Evolutionary conservation across 352 stramenopile species (phyloP), one percentile per base, ranked within the genome.

Genomic region (Blastocystis sp.): DNA sequence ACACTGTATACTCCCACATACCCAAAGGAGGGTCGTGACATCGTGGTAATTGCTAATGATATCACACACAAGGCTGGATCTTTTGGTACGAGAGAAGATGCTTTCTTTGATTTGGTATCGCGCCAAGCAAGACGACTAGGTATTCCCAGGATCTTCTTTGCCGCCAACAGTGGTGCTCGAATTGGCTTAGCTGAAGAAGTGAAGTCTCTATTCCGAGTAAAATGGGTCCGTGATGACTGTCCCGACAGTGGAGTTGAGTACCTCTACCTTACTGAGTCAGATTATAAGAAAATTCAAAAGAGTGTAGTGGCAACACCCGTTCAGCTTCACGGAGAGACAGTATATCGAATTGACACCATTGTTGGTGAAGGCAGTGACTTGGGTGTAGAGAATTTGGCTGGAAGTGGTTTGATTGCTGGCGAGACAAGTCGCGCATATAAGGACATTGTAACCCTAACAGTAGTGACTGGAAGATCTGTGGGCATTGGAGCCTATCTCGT

Each of bases 401-500:
- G 97, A 79, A 98, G 94, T 90, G 98, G 97, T 66, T 94, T 97
- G 48, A 99, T 99, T 92, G 97, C 98, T 30, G 97, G 98, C 76
- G 98, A 99, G 93, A 99, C 97, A 0, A 96, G 95, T 90, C 92
- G 94, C 48, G 97, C 98, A 42, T 99, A 99, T 92, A 92, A 98
- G 59, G 96, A 99, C 73, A 95, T 98, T 80, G 99, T 99, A 90
- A 99, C 97, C 51, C 92, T 99, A 69, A 99, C 97, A 66, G 97
- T 99, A 91, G 97, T 98, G 35, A 97, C 98, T 58, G 98, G 97
- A 51, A 95, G 97, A 75, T 98, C 95, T 91, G 98, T 99, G 58
- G 98, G 98, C 57, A 99, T 99, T 90, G 98, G 98, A 44, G 98
- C 98, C 33, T 99, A 99, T 93, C 92, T 99, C 44, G 97, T 99